A percentile compares a stretch with the other conserved stretches of the same genome.
phyloP scores from a whole-genome alignment of 192 early-diverging fungal genomes.

The Coemansia furcata region DNA sequence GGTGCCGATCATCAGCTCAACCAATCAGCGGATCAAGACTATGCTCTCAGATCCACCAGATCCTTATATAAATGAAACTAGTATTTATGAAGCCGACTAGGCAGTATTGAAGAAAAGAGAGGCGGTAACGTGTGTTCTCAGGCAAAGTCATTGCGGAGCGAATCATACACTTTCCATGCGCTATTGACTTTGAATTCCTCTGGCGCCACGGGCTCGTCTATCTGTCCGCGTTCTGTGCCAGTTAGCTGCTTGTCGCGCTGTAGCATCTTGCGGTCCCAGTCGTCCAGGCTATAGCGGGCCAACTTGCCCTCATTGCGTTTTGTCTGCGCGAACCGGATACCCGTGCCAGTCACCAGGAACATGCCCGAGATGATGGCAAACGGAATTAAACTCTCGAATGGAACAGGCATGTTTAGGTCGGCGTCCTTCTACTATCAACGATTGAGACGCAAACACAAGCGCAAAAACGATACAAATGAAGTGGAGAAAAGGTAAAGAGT shows the following conservation, averaged over 20 bases:
- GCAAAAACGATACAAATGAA: background rate
- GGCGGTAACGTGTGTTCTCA: background rate
- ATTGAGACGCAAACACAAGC: conserved; percentile 1
- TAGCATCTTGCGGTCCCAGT: conserved; percentile 81
- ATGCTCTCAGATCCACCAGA: background rate
- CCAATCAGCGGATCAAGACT: background rate
- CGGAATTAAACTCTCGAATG: conserved; percentile 75
- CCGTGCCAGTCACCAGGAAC: conserved; percentile 61
- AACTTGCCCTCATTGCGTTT: conserved; percentile 66
- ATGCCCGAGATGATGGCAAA: conserved; percentile 69
- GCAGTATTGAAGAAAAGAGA: background rate
- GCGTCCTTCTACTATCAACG: background rate
- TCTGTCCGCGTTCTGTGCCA: conserved; percentile 66
- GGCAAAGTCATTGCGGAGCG: conserved; percentile 32
- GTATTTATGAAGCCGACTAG: background rate
- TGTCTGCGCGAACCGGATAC: conserved; percentile 58
- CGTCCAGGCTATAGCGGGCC: conserved; percentile 63
- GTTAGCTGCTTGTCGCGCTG: conserved; percentile 72
- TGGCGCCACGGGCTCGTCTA: conserved; percentile 55
- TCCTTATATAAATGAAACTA: background rate
- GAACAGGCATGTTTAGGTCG: conserved; percentile 63
- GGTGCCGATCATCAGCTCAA: background rate
- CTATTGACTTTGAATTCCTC: conserved; percentile 68
- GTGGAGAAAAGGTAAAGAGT: background rate
- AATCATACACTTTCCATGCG: conserved; percentile 65